A percentile compares a stretch with the other conserved stretches of the same genome.
Evolutionary conservation across 805 yeast species (phyloP).

Genomic region (Saccharomycopsis amapae): DNA sequence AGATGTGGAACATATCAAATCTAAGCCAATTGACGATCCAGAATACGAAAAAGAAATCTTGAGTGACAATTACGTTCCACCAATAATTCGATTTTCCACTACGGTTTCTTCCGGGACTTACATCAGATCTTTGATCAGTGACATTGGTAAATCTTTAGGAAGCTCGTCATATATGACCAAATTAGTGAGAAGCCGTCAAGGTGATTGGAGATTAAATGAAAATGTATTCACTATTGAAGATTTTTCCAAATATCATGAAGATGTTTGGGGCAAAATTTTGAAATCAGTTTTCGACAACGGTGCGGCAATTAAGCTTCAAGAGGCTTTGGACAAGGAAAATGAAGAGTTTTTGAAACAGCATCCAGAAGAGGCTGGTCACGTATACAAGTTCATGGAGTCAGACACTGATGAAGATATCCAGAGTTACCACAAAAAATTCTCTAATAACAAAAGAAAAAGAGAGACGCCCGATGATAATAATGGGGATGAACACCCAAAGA

Average conservation of each 20-base stretch:
- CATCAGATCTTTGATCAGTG: conserved; percentile 83
- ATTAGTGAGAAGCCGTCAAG: conserved; percentile 66
- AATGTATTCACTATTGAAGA: conserved; percentile 61
- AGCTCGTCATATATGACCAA: conserved; percentile 86
- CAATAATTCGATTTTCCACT: conserved; percentile 64
- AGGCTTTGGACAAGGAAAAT: conserved; percentile 32
- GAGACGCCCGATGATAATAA: not conserved
- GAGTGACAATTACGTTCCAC: conserved; percentile 45
- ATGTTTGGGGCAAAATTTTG: conserved; percentile 65
- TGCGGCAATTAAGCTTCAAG: conserved; percentile 29
- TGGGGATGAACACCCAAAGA: not conserved
- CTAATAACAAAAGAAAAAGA: not conserved
- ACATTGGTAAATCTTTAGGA: conserved; percentile 73
- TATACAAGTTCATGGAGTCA: not conserved
- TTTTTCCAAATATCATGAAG: conserved; percentile 52
- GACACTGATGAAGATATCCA: not conserved
- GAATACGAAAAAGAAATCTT: conserved; percentile 5
- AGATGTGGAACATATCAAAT: conserved; percentile 1
- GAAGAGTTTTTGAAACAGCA: conserved; percentile 18
- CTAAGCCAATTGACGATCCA: conserved; percentile 22
- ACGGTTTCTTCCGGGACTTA: conserved; percentile 93
- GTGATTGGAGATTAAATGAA: conserved; percentile 72
- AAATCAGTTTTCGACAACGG: conserved; percentile 41
- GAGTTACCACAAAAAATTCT: not conserved
- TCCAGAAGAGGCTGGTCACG: conserved; percentile 6